phyloP scores from a whole-genome alignment of 2,329 filamentous ascomycete genomes.

The Microdochium bolleyi region DNA sequence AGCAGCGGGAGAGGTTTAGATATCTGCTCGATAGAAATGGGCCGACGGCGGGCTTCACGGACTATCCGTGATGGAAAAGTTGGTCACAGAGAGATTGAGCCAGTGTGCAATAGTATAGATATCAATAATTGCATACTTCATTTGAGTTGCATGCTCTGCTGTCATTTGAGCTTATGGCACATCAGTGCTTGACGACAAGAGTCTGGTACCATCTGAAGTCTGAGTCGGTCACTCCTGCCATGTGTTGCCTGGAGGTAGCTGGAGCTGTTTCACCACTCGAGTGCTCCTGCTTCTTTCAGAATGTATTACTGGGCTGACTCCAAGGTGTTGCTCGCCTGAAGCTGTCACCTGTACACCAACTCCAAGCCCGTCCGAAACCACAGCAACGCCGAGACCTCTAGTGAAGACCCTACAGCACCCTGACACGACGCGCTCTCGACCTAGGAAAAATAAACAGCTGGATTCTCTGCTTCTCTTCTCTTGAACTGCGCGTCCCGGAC shows the following conservation, averaged over 20 bases:
- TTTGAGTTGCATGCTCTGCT: too few species aligned
- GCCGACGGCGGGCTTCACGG: slow-evolving; percentile 35
- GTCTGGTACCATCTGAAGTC: neutral
- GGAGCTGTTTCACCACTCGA: neutral
- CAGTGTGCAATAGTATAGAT: neutral
- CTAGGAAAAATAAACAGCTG: too few species aligned
- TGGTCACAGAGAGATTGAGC: neutral
- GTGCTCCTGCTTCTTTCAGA: too few species aligned
- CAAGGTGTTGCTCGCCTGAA: too few species aligned
- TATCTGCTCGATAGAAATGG: slow-evolving; percentile 40
- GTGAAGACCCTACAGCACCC: neutral
- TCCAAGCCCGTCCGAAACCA: neutral
- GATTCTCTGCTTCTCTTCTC: too few species aligned
- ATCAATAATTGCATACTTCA: neutral
- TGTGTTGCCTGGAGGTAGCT: neutral
- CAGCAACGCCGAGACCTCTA: neutral
- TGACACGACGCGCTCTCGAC: too few species aligned
- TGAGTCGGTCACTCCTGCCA: neutral
- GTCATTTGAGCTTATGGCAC: too few species aligned
- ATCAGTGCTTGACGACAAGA: too few species aligned
- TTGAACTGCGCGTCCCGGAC: too few species aligned
- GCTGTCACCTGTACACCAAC: neutral
- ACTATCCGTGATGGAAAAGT: slow-evolving; percentile 25
- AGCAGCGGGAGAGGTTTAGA: slow-evolving; percentile 27
- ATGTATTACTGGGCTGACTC: too few species aligned